Base-by-base conservation (phyloP, 2,329 filamentous ascomycete genomes). In the Parascedosporium putredinis region DNA sequence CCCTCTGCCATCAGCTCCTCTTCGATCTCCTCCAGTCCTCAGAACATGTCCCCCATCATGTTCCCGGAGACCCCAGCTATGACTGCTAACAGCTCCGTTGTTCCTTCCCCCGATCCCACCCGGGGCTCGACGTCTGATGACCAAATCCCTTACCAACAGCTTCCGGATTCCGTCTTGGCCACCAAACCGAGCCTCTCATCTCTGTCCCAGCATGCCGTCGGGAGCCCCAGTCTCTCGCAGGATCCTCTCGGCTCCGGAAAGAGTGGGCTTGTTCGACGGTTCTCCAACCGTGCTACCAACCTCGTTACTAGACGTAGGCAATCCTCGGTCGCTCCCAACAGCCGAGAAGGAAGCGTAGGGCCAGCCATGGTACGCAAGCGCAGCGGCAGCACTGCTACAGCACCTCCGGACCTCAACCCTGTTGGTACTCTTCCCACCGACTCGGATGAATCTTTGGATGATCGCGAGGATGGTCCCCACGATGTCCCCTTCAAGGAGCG, bases 311-410 rank as follows among this genome's bases (percentile, higher is more conserved):
- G 83, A 53, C 81, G 89, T 54, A 78, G 90, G 53, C 83, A 85
- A 54, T 94, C 88, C 14, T 89, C 87, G 2, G 83, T 83, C 1
- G 78, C 85, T 42, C 79, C 85, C 18, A 81, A 83, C 53, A 88
- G 84, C 62, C 82, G 90, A 38, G 89, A 96, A 61, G 83, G 86
- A 54, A 96, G 90, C 62, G 84, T 89, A 23, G 93, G 93, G 0
- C 93, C 93, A 2, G 85, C 89, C 50, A 86, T 95, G 48, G 80
- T 95, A 65, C 82, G 91, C 54, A 78, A 88, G 51, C 82, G 90
- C 56, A 96, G 90, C 64, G 89, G 94, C 64, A 95, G 90, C 70
- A 93, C 86, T 65, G 86, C 80, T 55, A 84, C 84, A 5, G 73
- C 75, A 6, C 78, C 80, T 8, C 68, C 75, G 31, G 74, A 74